Evolutionary conservation across 75 land plant species (phyloP).

Genomic region (Cunninghamia lanceolata): DNA sequence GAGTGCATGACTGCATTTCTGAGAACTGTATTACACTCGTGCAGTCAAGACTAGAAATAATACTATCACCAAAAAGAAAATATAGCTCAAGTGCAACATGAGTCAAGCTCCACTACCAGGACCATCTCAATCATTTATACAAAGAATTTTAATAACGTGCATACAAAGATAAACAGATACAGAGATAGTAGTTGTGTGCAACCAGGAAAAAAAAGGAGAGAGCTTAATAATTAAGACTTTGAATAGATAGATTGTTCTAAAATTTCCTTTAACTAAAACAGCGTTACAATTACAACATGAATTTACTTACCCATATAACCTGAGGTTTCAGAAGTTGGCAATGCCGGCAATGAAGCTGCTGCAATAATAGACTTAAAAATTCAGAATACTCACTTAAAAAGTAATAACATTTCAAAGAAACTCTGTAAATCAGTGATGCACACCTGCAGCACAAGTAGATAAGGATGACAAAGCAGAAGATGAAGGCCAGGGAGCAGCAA

Average conservation of each 20-base stretch:
- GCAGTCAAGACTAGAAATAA: neutral
- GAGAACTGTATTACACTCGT: neutral
- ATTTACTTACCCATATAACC: slow-evolving; percentile 22
- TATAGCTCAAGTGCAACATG: neutral
- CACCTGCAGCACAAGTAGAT: slow-evolving; percentile 78
- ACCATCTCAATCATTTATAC: neutral
- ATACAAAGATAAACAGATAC: neutral
- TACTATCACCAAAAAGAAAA: neutral
- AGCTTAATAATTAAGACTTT: neutral
- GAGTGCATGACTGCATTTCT: neutral
- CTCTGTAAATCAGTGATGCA: slow-evolving; percentile 11
- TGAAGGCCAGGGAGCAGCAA: slow-evolving; percentile 95
- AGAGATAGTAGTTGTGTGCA: neutral
- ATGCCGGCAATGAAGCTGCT: slow-evolving; percentile 66
- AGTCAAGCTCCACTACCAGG: neutral
- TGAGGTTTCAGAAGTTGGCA: slow-evolving; percentile 38
- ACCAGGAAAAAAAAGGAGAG: neutral
- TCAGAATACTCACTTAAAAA: neutral
- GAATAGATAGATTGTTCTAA: neutral
- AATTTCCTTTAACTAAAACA: neutral
- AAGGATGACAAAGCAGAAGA: slow-evolving; percentile 63
- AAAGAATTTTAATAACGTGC: neutral
- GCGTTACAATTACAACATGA: neutral
- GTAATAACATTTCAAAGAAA: neutral
- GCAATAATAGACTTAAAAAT: slow-evolving; percentile 9